Evolutionary conservation across 202 grass and related monocot species (phyloP).

Genomic region (Dendrocalamus latiflorus): DNA sequence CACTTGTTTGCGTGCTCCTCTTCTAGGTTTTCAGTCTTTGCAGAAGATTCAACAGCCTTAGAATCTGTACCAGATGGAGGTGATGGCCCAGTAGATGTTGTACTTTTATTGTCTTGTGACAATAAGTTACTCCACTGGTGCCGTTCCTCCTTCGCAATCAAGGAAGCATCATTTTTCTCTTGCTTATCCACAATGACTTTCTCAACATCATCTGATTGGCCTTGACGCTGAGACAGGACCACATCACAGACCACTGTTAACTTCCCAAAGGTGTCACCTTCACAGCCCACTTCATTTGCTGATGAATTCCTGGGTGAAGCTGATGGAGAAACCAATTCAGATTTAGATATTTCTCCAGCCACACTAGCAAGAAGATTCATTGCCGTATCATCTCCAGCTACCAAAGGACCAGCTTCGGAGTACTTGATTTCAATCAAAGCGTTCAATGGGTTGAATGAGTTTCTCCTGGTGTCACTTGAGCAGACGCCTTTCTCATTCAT

Average conservation of each 20-base stretch:
- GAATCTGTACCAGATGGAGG: slow-evolving; percentile 14
- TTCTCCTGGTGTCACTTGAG: slow-evolving; percentile 48
- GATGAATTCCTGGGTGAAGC: slow-evolving; percentile 38
- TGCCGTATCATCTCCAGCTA: slow-evolving; percentile 63
- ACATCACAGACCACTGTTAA: slow-evolving; percentile 35
- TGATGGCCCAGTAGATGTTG: slow-evolving; percentile 17
- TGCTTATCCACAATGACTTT: slow-evolving; percentile 29
- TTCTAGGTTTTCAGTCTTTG: slow-evolving; percentile 33
- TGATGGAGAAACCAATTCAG: slow-evolving; percentile 52
- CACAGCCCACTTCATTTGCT: slow-evolving; percentile 40
- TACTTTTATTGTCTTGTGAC: slow-evolving; percentile 29
- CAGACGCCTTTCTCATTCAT: slow-evolving; percentile 48
- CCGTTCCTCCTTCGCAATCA: slow-evolving; percentile 21
- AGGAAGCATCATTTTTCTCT: slow-evolving; percentile 24
- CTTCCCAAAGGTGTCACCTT: slow-evolving; percentile 40
- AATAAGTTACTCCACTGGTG: neutral
- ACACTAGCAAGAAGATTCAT: slow-evolving; percentile 99
- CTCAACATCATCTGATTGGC: slow-evolving; percentile 16
- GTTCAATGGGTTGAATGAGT: slow-evolving; percentile 75
- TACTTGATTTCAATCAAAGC: slow-evolving; percentile 94
- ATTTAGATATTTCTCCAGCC: slow-evolving; percentile 83
- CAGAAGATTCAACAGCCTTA: slow-evolving; percentile 30
- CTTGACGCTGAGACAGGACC: slow-evolving; percentile 9
- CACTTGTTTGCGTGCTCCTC: neutral
- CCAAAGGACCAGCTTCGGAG: slow-evolving; percentile 55